Percentiles rank a stretch among this genome's conserved stretches.
These are phyloP conservation scores for Phytophthora hibernalis DNA, from an alignment of 352 stramenopile species.

Conservation along the genomic window DNA sequence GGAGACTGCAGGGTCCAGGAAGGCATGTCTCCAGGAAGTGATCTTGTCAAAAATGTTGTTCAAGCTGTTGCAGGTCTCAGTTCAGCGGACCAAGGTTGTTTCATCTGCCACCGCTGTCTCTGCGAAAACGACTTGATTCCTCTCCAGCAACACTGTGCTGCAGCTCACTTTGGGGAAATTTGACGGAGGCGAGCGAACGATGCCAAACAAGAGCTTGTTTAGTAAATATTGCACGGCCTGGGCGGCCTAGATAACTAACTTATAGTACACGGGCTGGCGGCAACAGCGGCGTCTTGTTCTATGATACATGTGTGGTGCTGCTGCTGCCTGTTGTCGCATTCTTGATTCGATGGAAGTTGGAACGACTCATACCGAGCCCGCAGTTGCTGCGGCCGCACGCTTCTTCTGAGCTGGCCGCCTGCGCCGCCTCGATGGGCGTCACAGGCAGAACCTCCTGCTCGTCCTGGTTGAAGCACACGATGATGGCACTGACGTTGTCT, in stretches of 20 bases:
- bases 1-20: conserved; percentile 5
- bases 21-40: conserved; percentile 20
- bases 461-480: conserved; percentile 82
- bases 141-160: conserved; percentile 3
- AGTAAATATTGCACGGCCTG: conserved; percentile 39
- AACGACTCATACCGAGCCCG: conserved; percentile 27
- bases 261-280: conserved; percentile 40
- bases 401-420: conserved; percentile 39
- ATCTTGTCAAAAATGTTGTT: conserved; percentile 20
- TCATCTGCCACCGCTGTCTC: conserved; percentile 7
- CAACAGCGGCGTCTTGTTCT: conserved; percentile 31
- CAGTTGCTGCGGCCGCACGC: conserved; percentile 23
- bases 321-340: conserved; percentile 28
- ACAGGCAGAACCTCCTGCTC: conserved; percentile 42
- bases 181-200: conserved; percentile 7
- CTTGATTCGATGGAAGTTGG: conserved; percentile 11
- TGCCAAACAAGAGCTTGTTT: conserved; percentile 29
- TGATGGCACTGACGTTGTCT: conserved; percentile 86
- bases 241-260: conserved; percentile 36
- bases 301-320: conserved; percentile 46
- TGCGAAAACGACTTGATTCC: conserved; percentile 1
- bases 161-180: conserved; percentile 6
- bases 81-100: conserved; percentile 14
- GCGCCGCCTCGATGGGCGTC: conserved; percentile 43
- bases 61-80: not conserved